Evolutionary conservation across 1,284 basidiomycete genomes (phyloP).

Genomic region (Ceratobasidium theobromae): DNA sequence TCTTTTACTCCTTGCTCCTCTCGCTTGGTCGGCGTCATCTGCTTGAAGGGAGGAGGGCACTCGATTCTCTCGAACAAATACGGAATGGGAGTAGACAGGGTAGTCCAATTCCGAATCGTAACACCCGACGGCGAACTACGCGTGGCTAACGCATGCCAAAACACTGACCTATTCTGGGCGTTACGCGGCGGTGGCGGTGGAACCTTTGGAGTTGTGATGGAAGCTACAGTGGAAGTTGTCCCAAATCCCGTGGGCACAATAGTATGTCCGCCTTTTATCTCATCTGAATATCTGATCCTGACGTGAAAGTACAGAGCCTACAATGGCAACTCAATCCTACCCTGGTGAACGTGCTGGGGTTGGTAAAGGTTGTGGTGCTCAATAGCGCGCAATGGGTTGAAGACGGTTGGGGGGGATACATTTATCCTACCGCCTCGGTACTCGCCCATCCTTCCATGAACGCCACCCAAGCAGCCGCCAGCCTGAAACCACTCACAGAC

Average conservation of each 20-base stretch:
- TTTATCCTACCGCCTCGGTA: background rate
- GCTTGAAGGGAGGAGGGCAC: constrained; percentile 58
- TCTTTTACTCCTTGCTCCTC: background rate
- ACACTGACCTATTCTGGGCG: constrained; percentile 52
- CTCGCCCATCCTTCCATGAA: background rate
- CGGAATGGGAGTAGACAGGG: constrained; percentile 47
- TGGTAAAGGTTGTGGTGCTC: background rate
- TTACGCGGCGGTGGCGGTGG: constrained; percentile 45
- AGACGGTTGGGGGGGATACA: constrained; percentile 2
- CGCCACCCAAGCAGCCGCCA: background rate
- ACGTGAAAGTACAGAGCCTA: background rate
- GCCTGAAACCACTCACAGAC: constrained; percentile 8
- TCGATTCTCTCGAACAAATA: constrained; percentile 17
- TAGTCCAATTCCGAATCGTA: constrained; percentile 52
- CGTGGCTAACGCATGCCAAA: constrained; percentile 45
- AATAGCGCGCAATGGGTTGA: background rate
- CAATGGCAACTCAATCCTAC: background rate
- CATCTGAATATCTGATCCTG: background rate
- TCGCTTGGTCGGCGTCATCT: constrained; percentile 43
- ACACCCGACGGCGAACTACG: constrained; percentile 50
- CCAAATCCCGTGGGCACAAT: background rate
- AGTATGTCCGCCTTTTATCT: background rate
- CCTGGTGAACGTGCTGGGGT: background rate
- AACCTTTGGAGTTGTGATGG: constrained; percentile 20
- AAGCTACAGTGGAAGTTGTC: constrained; percentile 10